Conservation (phyloP, 345 rosid species). For the Euclidium syriacum region DNA sequence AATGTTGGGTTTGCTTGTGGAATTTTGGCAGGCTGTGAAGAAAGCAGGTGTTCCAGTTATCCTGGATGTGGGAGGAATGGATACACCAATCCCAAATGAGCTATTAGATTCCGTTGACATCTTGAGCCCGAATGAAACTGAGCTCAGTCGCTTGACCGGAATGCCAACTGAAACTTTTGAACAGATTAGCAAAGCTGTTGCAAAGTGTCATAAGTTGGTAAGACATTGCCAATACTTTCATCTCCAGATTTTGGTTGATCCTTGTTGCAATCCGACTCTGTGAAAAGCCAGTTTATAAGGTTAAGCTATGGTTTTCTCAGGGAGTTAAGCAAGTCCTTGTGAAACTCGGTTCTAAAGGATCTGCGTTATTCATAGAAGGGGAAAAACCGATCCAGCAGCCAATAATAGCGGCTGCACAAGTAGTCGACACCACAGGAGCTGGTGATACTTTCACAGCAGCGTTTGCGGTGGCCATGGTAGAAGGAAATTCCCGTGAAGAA, state of each 20-base stretch:
- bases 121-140: conserved; percentile 90
- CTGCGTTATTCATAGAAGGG: conserved; percentile 74
- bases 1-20: background rate
- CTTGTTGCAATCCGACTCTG: background rate
- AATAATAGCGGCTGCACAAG: conserved; percentile 59
- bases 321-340: conserved; percentile 81
- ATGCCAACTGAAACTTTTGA: conserved; percentile 75
- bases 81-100: conserved; percentile 66
- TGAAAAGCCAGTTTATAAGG: background rate
- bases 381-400: conserved; percentile 67
- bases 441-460: conserved; percentile 98
- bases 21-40: conserved; percentile 63
- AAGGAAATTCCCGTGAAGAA: conserved; percentile 69
- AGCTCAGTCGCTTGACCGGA: conserved; percentile 72
- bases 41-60: conserved; percentile 76
- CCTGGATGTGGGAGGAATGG: conserved; percentile 97
- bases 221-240: background rate
- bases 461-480: conserved; percentile 87
- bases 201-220: conserved; percentile 64
- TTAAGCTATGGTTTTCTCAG: conserved; percentile 36
- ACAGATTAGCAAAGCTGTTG: conserved; percentile 62
- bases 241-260: background rate
- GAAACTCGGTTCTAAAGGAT: conserved; percentile 89
- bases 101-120: conserved; percentile 59
- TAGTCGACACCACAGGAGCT: conserved; percentile 93